These are phyloP conservation scores for Metschnikowia amazonensis DNA, from an alignment of 805 yeast genomes.

Conservation along the genomic window DNA sequence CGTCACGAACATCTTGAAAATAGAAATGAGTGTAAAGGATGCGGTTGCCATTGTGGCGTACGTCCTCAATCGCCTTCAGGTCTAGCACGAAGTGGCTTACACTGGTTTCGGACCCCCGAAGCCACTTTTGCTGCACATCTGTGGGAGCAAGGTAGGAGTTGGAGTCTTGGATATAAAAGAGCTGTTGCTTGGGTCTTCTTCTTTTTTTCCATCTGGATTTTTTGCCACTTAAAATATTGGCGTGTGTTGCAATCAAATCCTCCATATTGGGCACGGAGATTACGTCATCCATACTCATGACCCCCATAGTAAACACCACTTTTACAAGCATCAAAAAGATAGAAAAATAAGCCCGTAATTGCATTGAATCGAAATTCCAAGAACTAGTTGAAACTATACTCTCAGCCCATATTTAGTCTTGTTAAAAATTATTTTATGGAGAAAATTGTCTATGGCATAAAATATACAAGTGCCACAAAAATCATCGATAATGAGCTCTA, in stretches of 20 bases:
- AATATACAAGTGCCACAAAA: not conserved
- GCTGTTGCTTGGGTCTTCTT: conserved; percentile 1
- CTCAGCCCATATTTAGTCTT: not conserved
- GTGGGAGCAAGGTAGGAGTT: not conserved
- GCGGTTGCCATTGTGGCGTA: not conserved
- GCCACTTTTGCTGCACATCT: conserved; percentile 4
- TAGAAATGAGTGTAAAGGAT: conserved; percentile 8
- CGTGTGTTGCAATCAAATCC: not conserved
- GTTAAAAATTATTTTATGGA: not conserved
- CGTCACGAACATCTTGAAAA: conserved; percentile 7
- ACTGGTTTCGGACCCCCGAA: not conserved
- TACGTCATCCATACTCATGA: not conserved
- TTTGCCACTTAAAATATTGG: not conserved
- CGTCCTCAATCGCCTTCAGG: not conserved
- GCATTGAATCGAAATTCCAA: not conserved
- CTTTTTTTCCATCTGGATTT: conserved; percentile 1
- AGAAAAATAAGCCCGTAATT: not conserved
- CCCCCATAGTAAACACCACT: not conserved
- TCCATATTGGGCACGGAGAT: conserved; percentile 4
- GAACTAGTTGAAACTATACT: not conserved
- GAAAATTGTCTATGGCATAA: conserved; percentile 3
- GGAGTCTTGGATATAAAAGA: not conserved
- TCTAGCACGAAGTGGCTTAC: not conserved
- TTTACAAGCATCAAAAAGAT: not conserved
- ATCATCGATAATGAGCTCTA: not conserved